Percentiles rank a stretch among this genome's conserved stretches.
phyloP scores from a whole-genome alignment of 768 basidiomycete genomes.

The Pleurotus tuoliensis region DNA sequence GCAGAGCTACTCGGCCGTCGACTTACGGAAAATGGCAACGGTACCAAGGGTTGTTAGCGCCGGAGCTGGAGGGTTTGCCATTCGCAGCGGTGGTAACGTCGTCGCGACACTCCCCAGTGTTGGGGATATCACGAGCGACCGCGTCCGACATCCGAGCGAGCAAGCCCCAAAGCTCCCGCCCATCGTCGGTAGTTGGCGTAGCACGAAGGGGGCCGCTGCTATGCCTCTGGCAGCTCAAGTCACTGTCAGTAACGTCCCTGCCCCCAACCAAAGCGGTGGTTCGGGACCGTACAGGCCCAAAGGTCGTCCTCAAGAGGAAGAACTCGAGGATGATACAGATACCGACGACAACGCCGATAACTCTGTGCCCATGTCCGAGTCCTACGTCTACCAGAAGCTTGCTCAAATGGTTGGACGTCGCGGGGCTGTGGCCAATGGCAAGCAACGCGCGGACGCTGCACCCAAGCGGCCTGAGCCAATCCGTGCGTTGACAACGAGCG shows the following conservation, averaged over 20 bases:
- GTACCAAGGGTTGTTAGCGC: conserved; percentile 9
- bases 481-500: not conserved
- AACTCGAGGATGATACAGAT: conserved; percentile 65
- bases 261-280: conserved; percentile 23
- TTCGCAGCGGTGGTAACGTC: conserved; percentile 9
- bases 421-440: not conserved
- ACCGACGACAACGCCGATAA: conserved; percentile 40
- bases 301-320: conserved; percentile 59
- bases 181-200: conserved; percentile 24
- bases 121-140: not conserved
- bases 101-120: conserved; percentile 7
- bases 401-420: conserved; percentile 36
- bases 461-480: conserved; percentile 8
- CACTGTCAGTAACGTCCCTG: conserved; percentile 23
- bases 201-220: conserved; percentile 57
- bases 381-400: conserved; percentile 66
- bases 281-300: conserved; percentile 54
- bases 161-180: not conserved
- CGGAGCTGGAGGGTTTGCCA: conserved; percentile 13
- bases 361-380: conserved; percentile 55
- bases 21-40: conserved; percentile 40
- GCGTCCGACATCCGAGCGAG: not conserved
- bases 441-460: conserved; percentile 5
- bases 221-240: conserved; percentile 52
- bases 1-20: conserved; percentile 39